These are phyloP conservation scores for Arthroderma sp. DNA, from an alignment of 2,329 filamentous ascomycete species.

Conservation along the genomic window DNA sequence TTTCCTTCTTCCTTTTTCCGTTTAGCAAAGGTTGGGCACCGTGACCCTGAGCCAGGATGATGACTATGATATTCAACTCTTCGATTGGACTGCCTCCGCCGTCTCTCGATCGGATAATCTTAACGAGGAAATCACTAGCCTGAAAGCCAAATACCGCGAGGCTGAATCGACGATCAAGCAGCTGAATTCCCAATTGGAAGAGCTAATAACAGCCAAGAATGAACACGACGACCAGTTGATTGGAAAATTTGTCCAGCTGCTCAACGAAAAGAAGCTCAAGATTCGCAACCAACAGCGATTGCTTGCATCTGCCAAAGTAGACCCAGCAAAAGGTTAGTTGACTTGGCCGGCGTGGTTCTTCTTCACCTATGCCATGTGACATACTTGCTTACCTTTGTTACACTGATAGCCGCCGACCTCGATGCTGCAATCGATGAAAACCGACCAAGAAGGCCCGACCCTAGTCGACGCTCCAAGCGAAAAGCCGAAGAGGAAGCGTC, in stretches of 20 bases:
- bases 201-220: conserved; percentile 43
- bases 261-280: conserved; percentile 53
- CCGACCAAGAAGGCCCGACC: conserved; percentile 8
- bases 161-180: conserved; percentile 39
- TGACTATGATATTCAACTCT: conserved; percentile 41
- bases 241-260: conserved; percentile 43
- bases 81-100: conserved; percentile 43
- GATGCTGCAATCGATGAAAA: conserved; percentile 13
- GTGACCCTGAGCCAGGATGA: conserved; percentile 40
- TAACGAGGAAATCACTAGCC: conserved; percentile 26
- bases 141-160: conserved; percentile 27
- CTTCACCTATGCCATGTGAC: not conserved
- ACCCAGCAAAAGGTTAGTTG: conserved; percentile 23
- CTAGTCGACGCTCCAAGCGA: conserved; percentile 17
- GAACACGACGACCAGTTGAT: conserved; percentile 45
- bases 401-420: conserved; percentile 17
- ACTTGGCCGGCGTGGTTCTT: not conserved
- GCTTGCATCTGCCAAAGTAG: conserved; percentile 36
- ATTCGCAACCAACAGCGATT: conserved; percentile 49
- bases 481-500: conserved; percentile 15
- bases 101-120: conserved; percentile 32
- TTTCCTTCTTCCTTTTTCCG: conserved; percentile 7
- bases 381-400: not conserved
- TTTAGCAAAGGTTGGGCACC: conserved; percentile 40
- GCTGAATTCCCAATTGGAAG: conserved; percentile 42